Conservation (phyloP, 2,329 filamentous ascomycete genomes). For the Trichoderma polysporum region DNA sequence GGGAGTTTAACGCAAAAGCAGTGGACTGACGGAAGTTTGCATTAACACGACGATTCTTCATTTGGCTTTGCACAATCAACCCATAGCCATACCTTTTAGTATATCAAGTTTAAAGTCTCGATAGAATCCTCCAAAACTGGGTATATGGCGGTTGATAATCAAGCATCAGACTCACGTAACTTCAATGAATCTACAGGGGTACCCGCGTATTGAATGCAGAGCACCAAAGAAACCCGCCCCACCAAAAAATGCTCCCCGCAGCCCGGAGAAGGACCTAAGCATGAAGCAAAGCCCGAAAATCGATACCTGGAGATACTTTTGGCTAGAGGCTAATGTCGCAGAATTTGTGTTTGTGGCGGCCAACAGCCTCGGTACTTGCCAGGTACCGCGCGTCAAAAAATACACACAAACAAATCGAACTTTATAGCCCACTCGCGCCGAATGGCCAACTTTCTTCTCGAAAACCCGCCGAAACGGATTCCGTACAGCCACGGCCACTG, state of each 20-base stretch:
- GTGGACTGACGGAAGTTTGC: neutral
- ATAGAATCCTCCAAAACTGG: neutral
- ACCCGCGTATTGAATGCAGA: neutral
- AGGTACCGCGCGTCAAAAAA: constrained; percentile 1
- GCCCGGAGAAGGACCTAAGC: neutral
- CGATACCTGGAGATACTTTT: constrained; percentile 3
- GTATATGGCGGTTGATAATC: neutral
- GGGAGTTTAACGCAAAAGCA: neutral
- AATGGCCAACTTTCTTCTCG: neutral
- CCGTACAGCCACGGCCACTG: neutral
- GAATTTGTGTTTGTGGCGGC: neutral
- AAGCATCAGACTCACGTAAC: neutral
- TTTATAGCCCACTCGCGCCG: neutral
- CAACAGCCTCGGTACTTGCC: neutral
- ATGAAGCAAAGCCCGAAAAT: neutral
- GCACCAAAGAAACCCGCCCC: neutral
- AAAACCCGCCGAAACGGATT: neutral
- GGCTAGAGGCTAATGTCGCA: neutral
- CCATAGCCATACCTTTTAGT: neutral
- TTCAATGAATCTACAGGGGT: neutral
- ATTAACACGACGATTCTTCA: neutral
- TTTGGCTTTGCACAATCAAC: neutral
- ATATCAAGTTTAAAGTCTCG: neutral
- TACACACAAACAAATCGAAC: neutral
- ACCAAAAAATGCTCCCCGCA: constrained; percentile 9